Conservation (phyloP, 2,329 filamentous ascomycete species). For the Pseudocercospora eumusae region DNA sequence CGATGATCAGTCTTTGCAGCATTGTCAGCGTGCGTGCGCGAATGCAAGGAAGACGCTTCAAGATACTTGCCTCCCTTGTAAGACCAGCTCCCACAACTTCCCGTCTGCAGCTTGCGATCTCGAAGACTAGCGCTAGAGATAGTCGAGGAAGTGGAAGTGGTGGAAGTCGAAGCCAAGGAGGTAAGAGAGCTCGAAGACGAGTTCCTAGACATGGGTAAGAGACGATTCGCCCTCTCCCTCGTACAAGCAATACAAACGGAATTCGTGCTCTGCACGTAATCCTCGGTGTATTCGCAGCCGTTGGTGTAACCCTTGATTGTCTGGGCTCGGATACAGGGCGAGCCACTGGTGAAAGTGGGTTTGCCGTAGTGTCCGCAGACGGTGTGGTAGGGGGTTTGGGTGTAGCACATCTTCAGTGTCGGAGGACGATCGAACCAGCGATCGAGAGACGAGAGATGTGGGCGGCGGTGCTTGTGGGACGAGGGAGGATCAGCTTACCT, state of each 20-base stretch:
- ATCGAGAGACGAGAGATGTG: not conserved
- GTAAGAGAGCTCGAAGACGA: not conserved
- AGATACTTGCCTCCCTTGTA: slow-evolving; percentile 5
- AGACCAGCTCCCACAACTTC: not conserved
- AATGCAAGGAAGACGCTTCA: not conserved
- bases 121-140: not conserved
- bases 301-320: not conserved
- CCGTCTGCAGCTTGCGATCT: not conserved
- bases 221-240: not conserved
- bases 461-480: not conserved
- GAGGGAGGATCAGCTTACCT: slow-evolving; percentile 10
- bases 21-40: not conserved
- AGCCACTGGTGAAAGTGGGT: not conserved
- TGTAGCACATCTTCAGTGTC: not conserved
- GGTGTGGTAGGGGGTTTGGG: slow-evolving; percentile 7
- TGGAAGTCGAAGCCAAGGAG: not conserved
- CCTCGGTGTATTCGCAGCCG: not conserved
- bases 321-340: slow-evolving; percentile 1
- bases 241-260: not conserved
- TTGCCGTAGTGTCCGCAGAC: slow-evolving; percentile 12
- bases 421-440: not conserved
- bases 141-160: not conserved
- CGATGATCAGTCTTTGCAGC: not conserved
- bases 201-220: not conserved
- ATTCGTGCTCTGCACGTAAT: slow-evolving; percentile 5